Base-by-base conservation (phyloP, 164 flowering plant genomes). In the Liquidambar formosana region DNA sequence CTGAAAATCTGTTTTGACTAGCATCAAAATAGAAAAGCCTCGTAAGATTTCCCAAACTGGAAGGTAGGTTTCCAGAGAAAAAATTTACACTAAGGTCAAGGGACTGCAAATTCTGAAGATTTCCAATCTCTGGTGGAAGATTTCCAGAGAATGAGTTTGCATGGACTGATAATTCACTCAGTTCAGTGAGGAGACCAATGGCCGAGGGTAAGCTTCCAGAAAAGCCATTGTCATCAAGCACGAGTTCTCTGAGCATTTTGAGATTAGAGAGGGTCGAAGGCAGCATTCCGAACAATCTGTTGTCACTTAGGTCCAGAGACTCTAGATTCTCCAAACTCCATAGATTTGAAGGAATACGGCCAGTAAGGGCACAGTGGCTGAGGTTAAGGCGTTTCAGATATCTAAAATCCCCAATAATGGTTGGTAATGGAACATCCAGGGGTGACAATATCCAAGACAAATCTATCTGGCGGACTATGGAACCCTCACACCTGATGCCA, bases 51-150 rank as follows among this genome's bases (percentile, higher is more conserved):
- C 80, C 83, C 61, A 88, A 76, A 66, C 72, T 83, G 27, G 77
- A 67, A 41, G 89, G 87, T 9, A 88, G 71, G 44, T 16, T 69
- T 45, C 92, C 92, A 33, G 82, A 77, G 69, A 88, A 84, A 12
- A 22, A 44, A 65, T 88, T 88, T n/a, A 15, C 43, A 57, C 85
- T 69, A 19, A 88, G 71, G 58, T 88, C 89, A 56, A 88, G 78
- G 12, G 85, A 84, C 66, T 61, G 64, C 78, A 88, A 52, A 57
- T 74, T 79, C 60, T 62, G 53, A 38, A 86, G 77, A 66, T 71
- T 67, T 23, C 87, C 89, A 44, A 88, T 59, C 61, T 81, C 83
- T 15, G 59, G 19, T 16, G 92, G 92, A 69, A 88, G 83, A 67
- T 44, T 63, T 33, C 87, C 86, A 49, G 80, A 77, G 53, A 88